Percentiles rank a stretch among this genome's conserved stretches.
Evolutionary conservation across 208 protist species (phyloP).

Genomic region (Leishmania turanica): DNA sequence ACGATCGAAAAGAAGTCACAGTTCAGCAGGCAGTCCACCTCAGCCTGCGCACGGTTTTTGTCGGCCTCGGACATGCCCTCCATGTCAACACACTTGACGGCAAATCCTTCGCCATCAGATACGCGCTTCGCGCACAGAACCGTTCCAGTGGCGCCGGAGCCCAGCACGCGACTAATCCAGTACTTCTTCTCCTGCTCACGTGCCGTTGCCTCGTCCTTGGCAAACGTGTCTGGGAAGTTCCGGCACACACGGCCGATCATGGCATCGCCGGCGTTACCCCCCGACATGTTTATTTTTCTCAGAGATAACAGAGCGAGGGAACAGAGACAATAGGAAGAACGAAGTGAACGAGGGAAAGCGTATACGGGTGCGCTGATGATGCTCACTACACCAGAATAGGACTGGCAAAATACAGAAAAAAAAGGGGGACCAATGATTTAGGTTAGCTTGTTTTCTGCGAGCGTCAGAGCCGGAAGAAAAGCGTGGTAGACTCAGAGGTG

Average conservation of each 20-base stretch:
- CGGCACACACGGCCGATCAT: conserved; percentile 76
- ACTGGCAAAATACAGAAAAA: neutral
- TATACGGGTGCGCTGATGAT: neutral
- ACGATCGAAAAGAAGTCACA: conserved; percentile 86
- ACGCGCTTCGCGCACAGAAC: conserved; percentile 65
- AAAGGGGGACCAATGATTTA: neutral
- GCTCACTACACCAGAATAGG: neutral
- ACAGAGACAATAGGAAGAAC: neutral
- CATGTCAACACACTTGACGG: conserved; percentile 76
- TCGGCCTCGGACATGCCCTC: conserved; percentile 77
- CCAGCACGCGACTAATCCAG: conserved; percentile 78
- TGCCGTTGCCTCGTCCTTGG: conserved; percentile 71
- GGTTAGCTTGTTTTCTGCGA: neutral
- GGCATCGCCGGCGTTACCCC: conserved; percentile 48
- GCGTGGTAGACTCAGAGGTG: neutral
- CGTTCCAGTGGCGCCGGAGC: conserved; percentile 63
- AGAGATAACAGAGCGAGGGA: neutral
- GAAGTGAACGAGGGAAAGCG: neutral
- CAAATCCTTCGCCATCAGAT: conserved; percentile 58
- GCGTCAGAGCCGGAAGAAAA: neutral
- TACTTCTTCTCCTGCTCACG: conserved; percentile 64
- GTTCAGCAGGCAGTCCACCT: conserved; percentile 72
- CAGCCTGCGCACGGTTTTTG: conserved; percentile 64
- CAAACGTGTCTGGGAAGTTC: conserved; percentile 64
- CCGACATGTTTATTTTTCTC: conserved; percentile 34